phyloP scores from a whole-genome alignment of 257 asterid species.

The Gentiana macrophylla region DNA sequence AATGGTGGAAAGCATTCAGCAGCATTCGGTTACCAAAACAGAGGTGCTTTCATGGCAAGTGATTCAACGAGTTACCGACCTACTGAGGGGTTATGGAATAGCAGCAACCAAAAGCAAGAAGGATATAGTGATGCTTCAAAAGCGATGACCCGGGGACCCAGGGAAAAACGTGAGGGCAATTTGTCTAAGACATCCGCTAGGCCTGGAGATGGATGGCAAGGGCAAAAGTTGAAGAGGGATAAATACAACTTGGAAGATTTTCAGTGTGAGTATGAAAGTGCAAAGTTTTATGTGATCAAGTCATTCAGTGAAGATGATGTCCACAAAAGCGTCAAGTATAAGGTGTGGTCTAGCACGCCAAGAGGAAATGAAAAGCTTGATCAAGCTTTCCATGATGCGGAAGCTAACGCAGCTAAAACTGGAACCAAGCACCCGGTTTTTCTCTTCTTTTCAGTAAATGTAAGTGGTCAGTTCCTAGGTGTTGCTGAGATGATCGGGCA shows the following conservation, averaged over 20 bases:
- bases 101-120: conserved; percentile 32
- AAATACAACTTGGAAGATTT: conserved; percentile 48
- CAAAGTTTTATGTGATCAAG: conserved; percentile 70
- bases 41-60: conserved; percentile 28
- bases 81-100: conserved; percentile 36
- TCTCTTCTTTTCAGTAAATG: conserved; percentile 65
- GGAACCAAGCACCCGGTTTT: conserved; percentile 40
- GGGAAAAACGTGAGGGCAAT: conserved; percentile 31
- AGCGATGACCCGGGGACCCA: conserved; percentile 84
- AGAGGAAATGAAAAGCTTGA: conserved; percentile 72
- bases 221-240: conserved; percentile 27
- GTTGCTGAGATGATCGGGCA: conserved; percentile 69
- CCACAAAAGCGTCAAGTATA: conserved; percentile 67
- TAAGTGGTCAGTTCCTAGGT: conserved; percentile 74
- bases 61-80: conserved; percentile 31
- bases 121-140: conserved; percentile 35
- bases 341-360: conserved; percentile 75
- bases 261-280: conserved; percentile 41
- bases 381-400: conserved; percentile 41
- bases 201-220: conserved; percentile 32
- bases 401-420: conserved; percentile 17
- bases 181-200: conserved; percentile 11
- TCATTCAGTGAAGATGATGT: conserved; percentile 50
- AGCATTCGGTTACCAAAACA: conserved; percentile 25
- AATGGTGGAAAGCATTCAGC: not conserved